Evolutionary conservation across 2,329 filamentous ascomycete species (phyloP), one percentile per base, ranked within the genome.

Genomic region (Ascochyta clinopodiicola): DNA sequence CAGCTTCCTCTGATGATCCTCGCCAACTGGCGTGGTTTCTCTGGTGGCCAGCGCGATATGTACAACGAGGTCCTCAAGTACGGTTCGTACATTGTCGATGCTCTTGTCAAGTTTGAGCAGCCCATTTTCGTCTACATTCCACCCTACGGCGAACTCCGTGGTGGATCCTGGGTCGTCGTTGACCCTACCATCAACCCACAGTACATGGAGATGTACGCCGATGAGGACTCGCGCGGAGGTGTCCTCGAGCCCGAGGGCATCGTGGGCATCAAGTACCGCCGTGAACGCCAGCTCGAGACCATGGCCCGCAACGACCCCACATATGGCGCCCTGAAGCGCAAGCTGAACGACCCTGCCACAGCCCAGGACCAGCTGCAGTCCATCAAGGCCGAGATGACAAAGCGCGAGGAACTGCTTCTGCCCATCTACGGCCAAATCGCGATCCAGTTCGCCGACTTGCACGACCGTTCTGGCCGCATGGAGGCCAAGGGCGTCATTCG

Each of bases 1-100:
- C 95, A 99, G 82, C 84, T 99, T 73, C 95, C 95, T 53, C 82
- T 99, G 64, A 98, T 99, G 92, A 99, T 99, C 75, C 87, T 99
- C 62, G 95, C 95, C 80, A 99, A 99, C 85, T 99, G 95, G 95
- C 89, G 95, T 87, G 95, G 95, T 83, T 99, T 99, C 91, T 99
- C 95, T 66, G 95, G 95, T 82, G 95, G 95, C 63, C 95, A 99
- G 81, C 92, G 94, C 68, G 95, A 99, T 80, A 99, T 99, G 95
- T 99, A 96, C 87, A 97, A 98, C 81, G 95, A 99, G 81, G 95
- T 99, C 15, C 87, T 99, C 79, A 99, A 99, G 84, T 99, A 99
- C 73, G 95, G 95, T 74, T 97, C 94, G 17, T 98, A 95, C 85
- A 99, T 99, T 73, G 95, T 99, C 67, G 95, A 99, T 72, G 94